Conservation (phyloP, 169 alveolate species). For the Plasmodium inui region DNA sequence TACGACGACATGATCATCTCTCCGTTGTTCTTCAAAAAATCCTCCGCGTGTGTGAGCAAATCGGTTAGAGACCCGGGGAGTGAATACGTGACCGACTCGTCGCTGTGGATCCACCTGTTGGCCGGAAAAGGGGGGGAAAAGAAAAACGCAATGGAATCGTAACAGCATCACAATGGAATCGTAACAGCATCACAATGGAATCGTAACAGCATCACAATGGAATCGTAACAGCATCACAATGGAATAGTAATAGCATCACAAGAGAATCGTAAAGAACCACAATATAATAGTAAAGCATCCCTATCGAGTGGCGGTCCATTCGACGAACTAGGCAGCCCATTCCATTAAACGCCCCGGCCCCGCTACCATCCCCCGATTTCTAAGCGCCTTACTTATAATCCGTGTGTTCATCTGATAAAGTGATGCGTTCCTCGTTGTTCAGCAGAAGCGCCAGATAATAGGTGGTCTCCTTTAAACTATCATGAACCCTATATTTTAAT, state of each 20-base stretch:
- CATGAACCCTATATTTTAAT: constrained; percentile 78
- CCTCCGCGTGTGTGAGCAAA: constrained; percentile 38
- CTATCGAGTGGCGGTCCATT: neutral
- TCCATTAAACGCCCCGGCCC: constrained; percentile 48
- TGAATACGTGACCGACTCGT: constrained; percentile 2
- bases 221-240: no score
- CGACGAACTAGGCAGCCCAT: neutral
- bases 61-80: constrained; percentile 35
- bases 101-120: constrained; percentile 44
- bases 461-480: constrained; percentile 79
- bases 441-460: constrained; percentile 80
- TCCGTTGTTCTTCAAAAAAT: constrained; percentile 10
- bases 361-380: neutral
- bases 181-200: neutral
- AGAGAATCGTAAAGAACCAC: no score
- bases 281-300: neutral
- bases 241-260: no score
- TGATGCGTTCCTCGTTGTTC: constrained; percentile 65
- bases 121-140: neutral
- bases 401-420: constrained; percentile 84
- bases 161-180: neutral
- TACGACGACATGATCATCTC: neutral
- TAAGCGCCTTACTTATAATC: constrained; percentile 76
- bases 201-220: no score
- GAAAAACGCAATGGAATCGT: neutral